Percentiles rank a stretch among this genome's conserved stretches.
phyloP scores from a whole-genome alignment of 768 basidiomycete genomes.

The Pleurotus salmoneostramineus region DNA sequence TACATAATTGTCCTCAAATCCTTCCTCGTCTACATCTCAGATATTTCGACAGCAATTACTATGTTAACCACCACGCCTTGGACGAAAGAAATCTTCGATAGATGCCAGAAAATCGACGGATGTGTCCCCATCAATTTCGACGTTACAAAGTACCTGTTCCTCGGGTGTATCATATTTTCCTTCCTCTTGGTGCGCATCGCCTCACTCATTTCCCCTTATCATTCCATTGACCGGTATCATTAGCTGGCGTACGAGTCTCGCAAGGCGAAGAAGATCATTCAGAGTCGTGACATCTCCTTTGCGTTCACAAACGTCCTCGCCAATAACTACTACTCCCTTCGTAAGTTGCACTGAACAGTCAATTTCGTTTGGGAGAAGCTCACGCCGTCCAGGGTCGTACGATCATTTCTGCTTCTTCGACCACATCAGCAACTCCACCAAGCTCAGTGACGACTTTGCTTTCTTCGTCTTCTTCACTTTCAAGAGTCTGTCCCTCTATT shows the following conservation, averaged over 20 bases:
- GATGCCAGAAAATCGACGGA: conserved; percentile 56
- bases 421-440: conserved; percentile 93
- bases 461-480: conserved; percentile 99
- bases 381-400: conserved; percentile 66
- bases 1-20: conserved; percentile 94
- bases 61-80: conserved; percentile 90
- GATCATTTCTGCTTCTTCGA: conserved; percentile 98
- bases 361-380: conserved; percentile 7
- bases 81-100: conserved; percentile 87
- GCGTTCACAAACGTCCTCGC: conserved; percentile 98
- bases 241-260: conserved; percentile 89
- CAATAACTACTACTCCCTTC: conserved; percentile 93
- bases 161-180: conserved; percentile 98
- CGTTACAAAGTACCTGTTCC: conserved; percentile 94
- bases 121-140: conserved; percentile 87
- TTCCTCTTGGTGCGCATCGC: conserved; percentile 75
- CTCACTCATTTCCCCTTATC: not conserved
- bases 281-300: conserved; percentile 94
- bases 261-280: conserved; percentile 92
- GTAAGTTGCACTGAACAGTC: conserved; percentile 42
- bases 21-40: conserved; percentile 93
- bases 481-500: conserved; percentile 66
- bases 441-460: conserved; percentile 95
- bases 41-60: conserved; percentile 96
- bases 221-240: not conserved